Conservation (phyloP, 1,139 yeast genomes). For the Magnusiomyces fungicola region DNA sequence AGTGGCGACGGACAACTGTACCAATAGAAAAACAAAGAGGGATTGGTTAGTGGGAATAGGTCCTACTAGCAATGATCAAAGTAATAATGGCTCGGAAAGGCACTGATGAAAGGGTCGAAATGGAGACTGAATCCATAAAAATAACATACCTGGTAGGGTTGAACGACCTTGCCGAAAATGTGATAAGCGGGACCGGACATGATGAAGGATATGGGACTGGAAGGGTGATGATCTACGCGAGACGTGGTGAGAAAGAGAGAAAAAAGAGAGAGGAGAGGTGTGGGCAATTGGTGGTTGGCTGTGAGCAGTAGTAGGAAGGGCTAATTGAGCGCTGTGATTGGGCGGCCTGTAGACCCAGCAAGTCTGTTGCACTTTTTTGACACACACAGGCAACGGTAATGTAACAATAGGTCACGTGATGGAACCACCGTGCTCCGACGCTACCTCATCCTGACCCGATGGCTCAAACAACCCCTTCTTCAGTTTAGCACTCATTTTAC, state of each 20-base stretch:
- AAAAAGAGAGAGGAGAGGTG: background rate
- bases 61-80: too few relatives aligned
- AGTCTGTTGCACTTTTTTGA: too few relatives aligned
- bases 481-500: too few relatives aligned
- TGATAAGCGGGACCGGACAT: constrained; percentile 74
- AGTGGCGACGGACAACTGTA: constrained; percentile 33
- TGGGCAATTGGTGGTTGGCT: constrained; percentile 1
- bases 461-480: too few relatives aligned
- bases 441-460: too few relatives aligned
- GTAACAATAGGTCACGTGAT: too few relatives aligned
- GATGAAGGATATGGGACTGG: constrained; percentile 17
- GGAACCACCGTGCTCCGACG: too few relatives aligned
- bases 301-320: background rate
- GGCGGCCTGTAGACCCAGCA: background rate
- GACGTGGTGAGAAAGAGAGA: background rate
- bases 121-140: background rate
- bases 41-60: too few relatives aligned
- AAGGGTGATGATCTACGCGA: constrained; percentile 1
- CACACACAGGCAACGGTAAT: too few relatives aligned
- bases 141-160: constrained; percentile 52
- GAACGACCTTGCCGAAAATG: constrained; percentile 68
- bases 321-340: constrained; percentile 2
- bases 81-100: too few relatives aligned
- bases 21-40: background rate
- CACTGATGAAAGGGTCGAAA: too few relatives aligned